Evolutionary conservation across 23 red algal species (phyloP).

Genomic region (Chondrus crispus): DNA sequence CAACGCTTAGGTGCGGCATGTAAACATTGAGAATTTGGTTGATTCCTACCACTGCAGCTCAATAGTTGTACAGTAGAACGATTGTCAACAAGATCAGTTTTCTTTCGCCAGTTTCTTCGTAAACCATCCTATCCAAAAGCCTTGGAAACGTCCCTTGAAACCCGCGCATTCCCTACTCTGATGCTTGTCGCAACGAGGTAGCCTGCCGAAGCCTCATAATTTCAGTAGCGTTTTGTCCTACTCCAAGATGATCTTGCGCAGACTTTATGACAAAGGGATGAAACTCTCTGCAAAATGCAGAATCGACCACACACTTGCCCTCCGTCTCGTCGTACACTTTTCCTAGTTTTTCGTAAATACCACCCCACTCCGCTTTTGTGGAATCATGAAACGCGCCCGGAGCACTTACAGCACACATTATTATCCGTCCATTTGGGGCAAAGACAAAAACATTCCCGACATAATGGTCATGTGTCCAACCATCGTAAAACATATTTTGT

Average conservation of each 20-base stretch:
- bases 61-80: neutral
- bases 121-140: conserved; percentile 16
- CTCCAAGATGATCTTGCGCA: neutral
- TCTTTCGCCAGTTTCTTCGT: neutral
- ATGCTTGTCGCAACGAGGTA: neutral
- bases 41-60: neutral
- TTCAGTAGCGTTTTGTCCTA: neutral
- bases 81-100: neutral
- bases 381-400: conserved; percentile 2
- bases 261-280: conserved; percentile 4
- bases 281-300: neutral
- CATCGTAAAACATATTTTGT: conserved; percentile 21
- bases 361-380: neutral
- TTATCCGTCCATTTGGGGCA: neutral
- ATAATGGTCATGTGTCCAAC: neutral
- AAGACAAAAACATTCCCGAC: conserved; percentile 16
- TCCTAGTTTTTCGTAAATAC: neutral
- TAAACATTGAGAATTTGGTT: neutral
- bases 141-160: conserved; percentile 35
- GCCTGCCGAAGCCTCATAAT: conserved; percentile 3
- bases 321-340: neutral
- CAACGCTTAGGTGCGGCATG: neutral
- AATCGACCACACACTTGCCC: neutral
- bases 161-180: conserved; percentile 24
- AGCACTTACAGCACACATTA: neutral